phyloP scores from a whole-genome alignment of 352 stramenopile genomes.

The Globisporangium paroecandrum region DNA sequence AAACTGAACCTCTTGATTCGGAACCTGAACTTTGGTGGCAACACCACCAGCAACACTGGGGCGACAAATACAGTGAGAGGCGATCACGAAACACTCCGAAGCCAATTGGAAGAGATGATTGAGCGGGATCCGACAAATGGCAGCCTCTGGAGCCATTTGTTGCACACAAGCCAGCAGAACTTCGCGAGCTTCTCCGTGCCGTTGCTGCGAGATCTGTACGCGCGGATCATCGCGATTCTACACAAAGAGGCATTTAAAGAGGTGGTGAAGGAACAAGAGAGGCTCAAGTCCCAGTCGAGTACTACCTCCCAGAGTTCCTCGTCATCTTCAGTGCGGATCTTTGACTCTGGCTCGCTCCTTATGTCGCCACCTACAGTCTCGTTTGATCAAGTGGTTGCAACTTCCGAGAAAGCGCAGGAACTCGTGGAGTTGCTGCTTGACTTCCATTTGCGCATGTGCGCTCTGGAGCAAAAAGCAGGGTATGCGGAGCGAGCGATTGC shows the following conservation, averaged over 20 bases:
- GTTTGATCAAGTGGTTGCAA: background rate
- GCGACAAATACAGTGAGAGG: constrained; percentile 8
- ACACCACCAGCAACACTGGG: background rate
- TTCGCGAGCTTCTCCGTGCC: constrained; percentile 75
- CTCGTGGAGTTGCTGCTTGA: constrained; percentile 21
- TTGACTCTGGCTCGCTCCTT: constrained; percentile 26
- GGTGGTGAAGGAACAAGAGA: constrained; percentile 7
- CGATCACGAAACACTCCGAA: constrained; percentile 29
- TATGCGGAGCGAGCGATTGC: constrained; percentile 61
- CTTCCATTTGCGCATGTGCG: constrained; percentile 54
- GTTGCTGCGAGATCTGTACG: constrained; percentile 63
- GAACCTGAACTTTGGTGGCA: background rate
- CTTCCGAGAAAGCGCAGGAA: constrained; percentile 1
- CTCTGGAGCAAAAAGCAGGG: constrained; percentile 49
- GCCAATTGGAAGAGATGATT: constrained; percentile 52
- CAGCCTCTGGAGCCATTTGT: constrained; percentile 53
- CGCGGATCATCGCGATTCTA: constrained; percentile 53
- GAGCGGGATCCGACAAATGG: constrained; percentile 41
- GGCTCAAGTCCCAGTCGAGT: background rate
- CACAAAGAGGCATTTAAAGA: constrained; percentile 25
- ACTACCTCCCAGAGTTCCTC: background rate
- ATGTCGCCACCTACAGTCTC: background rate
- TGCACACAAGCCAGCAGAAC: constrained; percentile 48
- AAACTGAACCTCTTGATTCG: constrained; percentile 53
- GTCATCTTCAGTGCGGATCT: constrained; percentile 27